Conservation (phyloP, 148 eudicot genomes). For the Polygonum maritimum region DNA sequence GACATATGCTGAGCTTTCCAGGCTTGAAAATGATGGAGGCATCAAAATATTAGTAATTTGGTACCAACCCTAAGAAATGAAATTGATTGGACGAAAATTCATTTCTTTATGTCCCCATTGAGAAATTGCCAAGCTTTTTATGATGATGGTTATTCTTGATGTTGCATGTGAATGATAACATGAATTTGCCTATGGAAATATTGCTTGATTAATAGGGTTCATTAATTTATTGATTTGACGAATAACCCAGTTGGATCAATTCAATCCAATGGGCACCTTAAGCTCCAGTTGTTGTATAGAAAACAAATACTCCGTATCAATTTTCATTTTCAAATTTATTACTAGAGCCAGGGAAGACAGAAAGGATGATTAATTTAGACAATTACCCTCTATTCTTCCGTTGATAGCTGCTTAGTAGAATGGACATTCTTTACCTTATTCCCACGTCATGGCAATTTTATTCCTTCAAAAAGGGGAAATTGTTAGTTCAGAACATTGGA, state of each 20-base stretch:
- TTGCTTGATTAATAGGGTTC: no score
- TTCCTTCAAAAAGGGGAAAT: background rate
- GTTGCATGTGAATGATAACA: background rate
- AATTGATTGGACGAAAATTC: background rate
- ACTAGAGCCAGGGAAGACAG: background rate
- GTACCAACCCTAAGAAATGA: background rate
- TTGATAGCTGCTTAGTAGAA: background rate
- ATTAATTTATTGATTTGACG: no score
- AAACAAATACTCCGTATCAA: background rate
- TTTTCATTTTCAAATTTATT: background rate
- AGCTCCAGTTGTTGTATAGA: background rate
- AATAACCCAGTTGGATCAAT: background rate
- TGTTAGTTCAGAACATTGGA: background rate
- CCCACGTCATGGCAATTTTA: background rate
- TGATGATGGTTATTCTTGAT: background rate
- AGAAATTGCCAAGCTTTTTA: background rate
- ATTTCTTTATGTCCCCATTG: background rate
- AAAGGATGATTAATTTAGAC: no score
- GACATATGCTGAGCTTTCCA: background rate
- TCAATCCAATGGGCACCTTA: background rate
- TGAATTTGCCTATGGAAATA: background rate
- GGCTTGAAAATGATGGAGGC: background rate
- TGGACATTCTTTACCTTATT: background rate
- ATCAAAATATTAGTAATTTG: background rate
- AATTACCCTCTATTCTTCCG: background rate